phyloP scores from a whole-genome alignment of 129 eudicot genomes.

The Flaveria trinervia region DNA sequence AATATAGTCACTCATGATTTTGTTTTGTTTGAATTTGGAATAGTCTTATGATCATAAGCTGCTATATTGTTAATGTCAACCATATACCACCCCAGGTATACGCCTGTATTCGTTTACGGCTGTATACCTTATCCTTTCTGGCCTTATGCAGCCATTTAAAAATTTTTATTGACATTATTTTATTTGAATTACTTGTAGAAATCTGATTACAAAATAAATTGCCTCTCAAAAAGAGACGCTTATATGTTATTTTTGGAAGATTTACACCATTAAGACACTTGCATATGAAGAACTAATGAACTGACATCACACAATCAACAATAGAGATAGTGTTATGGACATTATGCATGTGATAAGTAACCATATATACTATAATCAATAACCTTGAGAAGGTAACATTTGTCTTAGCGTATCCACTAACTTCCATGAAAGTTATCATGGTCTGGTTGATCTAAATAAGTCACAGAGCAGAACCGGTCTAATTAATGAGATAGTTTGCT shows the following conservation, averaged over 20 bases:
- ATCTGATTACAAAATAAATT: neutral
- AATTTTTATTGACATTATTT: neutral
- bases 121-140: too few species aligned
- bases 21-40: too few species aligned
- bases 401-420: neutral
- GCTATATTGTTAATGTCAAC: too few species aligned
- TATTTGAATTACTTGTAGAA: constrained; percentile 7
- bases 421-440: neutral
- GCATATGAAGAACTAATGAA: neutral
- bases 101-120: too few species aligned
- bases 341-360: constrained; percentile 5
- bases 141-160: too few species aligned
- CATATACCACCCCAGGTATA: too few species aligned
- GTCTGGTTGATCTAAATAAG: neutral
- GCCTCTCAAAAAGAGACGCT: neutral
- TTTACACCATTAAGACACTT: neutral
- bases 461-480: neutral
- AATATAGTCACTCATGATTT: too few species aligned
- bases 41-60: too few species aligned
- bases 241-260: neutral
- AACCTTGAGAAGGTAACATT: neutral
- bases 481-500: neutral
- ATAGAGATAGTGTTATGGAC: neutral
- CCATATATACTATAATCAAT: neutral
- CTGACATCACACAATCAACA: neutral